Base-by-base conservation (phyloP, 139 green algal genomes). In the Tetraselmis striata region DNA sequence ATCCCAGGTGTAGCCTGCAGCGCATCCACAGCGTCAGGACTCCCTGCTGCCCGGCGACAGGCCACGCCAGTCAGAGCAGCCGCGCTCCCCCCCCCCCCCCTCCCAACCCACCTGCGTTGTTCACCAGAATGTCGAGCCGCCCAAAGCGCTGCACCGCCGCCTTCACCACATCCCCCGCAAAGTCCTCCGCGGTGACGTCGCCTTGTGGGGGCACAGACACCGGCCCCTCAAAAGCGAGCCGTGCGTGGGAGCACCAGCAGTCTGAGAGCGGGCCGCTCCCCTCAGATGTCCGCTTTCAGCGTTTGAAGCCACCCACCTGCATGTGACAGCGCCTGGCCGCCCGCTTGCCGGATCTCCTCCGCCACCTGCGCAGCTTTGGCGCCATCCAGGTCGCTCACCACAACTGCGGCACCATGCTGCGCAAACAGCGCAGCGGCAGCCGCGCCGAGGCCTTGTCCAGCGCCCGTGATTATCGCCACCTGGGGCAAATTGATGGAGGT, bases 1-100 rank as follows among this genome's bases (percentile, higher is more conserved):
- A 75, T 98, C 94, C 93, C 93, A 97, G 2, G 94, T 98, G 88
- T 92, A 98, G 18, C 94, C 94, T 86, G 81, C 82, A 81, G 23
- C 5, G 75, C 27, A 0, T 26, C 75, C 75, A 78, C 2, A 31
- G 18, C 30, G 1, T 1, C 25, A 29, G 5, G 31, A 75, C 45
- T 24, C n/a, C n/a, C n/a, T n/a, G n/a, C n/a, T n/a, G n/a, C n/a
- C n/a, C n/a, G n/a, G n/a, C n/a, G n/a, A n/a, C n/a, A n/a, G n/a
- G n/a, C n/a, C n/a, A n/a, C n/a, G n/a, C n/a, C n/a, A n/a, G n/a
- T n/a, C n/a, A n/a, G n/a, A n/a, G n/a, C n/a, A n/a, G n/a, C n/a
- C n/a, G n/a, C n/a, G n/a, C n/a, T n/a, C n/a, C n/a, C n/a, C n/a
- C n/a, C 89, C 87, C 74, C 86, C 88, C 58, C 88, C 82, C 26